Percentiles rank a stretch among this genome's conserved stretches.
Conservation (phyloP, 1,284 basidiomycete species). For the Sphaerobolus stellatus region DNA sequence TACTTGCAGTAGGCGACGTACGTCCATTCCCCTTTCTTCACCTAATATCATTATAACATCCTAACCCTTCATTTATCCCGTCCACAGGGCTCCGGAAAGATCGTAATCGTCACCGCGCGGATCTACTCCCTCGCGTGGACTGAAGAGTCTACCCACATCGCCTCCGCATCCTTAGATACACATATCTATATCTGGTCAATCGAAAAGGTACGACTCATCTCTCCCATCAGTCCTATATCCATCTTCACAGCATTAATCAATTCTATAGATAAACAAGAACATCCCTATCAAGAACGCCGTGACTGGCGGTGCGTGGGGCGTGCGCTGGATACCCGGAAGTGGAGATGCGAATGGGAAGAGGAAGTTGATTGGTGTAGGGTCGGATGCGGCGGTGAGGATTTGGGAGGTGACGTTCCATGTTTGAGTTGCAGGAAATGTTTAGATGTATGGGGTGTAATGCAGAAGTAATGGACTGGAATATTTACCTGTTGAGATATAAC, state of each 20-base stretch:
- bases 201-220: conserved; percentile 46
- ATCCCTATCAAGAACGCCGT: conserved; percentile 84
- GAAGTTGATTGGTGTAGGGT: conserved; percentile 72
- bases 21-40: conserved; percentile 26
- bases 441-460: too few relatives aligned
- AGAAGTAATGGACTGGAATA: too few relatives aligned
- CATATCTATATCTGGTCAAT: conserved; percentile 90
- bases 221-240: too few relatives aligned
- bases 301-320: conserved; percentile 78
- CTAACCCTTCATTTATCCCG: too few relatives aligned
- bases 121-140: conserved; percentile 82
- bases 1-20: conserved; percentile 83
- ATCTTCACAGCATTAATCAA: too few relatives aligned
- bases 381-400: conserved; percentile 78
- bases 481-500: too few relatives aligned
- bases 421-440: too few relatives aligned
- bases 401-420: conserved; percentile 72
- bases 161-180: conserved; percentile 89
- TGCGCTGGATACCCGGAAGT: conserved; percentile 64
- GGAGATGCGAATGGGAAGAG: conserved; percentile 39
- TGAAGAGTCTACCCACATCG: conserved; percentile 70
- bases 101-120: conserved; percentile 72
- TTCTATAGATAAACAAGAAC: too few relatives aligned
- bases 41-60: background rate
- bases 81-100: conserved; percentile 78